phyloP scores from a whole-genome alignment of 2,329 filamentous ascomycete species.

The Exophiala sp. region DNA sequence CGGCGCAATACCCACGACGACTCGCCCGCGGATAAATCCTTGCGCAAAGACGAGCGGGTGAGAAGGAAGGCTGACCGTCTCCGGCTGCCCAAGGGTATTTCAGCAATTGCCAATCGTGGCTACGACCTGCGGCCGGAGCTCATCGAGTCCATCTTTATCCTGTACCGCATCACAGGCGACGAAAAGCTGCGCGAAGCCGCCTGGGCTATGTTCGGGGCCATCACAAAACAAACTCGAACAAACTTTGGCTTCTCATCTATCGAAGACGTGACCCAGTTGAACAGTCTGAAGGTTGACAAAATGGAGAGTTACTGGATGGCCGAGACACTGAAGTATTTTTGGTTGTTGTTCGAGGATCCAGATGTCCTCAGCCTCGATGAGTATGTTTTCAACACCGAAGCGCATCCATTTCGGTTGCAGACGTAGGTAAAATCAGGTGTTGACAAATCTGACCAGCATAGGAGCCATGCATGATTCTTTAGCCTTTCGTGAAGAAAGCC shows the following conservation, averaged over 20 bases:
- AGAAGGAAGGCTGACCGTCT: slow-evolving; percentile 34
- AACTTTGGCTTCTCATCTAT: slow-evolving; percentile 38
- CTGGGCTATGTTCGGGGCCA: slow-evolving; percentile 47
- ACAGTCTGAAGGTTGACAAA: slow-evolving; percentile 18
- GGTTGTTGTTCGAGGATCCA: slow-evolving; percentile 28
- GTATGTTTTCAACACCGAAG: slow-evolving; percentile 29
- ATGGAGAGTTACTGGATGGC: slow-evolving; percentile 32
- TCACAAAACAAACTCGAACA: slow-evolving; percentile 41
- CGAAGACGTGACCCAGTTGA: slow-evolving; percentile 22
- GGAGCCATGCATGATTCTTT: too few species aligned
- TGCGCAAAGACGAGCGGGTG: slow-evolving; percentile 5
- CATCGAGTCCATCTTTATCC: slow-evolving; percentile 55
- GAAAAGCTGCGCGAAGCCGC: slow-evolving; percentile 42
- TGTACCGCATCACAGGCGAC: slow-evolving; percentile 56
- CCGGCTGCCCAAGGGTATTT: slow-evolving; percentile 34
- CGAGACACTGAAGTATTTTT: slow-evolving; percentile 31
- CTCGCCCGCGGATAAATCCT: slow-evolving; percentile 21
- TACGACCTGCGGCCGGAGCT: slow-evolving; percentile 61
- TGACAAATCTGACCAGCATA: not conserved
- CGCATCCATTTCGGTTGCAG: slow-evolving; percentile 23
- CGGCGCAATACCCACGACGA: slow-evolving; percentile 21
- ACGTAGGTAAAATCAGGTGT: not conserved
- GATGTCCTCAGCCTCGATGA: slow-evolving; percentile 27
- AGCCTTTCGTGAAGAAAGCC: too few species aligned
- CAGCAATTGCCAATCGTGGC: slow-evolving; percentile 33